Conservation (phyloP, 768 basidiomycete genomes). For the Boletales sp. region DNA sequence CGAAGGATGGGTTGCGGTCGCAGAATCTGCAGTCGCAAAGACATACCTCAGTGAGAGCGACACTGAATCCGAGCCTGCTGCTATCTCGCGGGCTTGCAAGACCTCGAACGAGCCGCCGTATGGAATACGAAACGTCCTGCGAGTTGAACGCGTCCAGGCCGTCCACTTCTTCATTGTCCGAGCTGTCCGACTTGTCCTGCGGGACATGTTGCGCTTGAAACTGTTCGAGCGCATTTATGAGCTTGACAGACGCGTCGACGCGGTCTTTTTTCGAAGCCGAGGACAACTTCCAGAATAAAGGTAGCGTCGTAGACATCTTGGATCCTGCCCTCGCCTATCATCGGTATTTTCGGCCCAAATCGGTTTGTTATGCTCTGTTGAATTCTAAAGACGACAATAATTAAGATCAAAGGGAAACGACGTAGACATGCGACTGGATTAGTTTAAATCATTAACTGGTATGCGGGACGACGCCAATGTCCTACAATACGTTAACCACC, state of each 20-base stretch:
- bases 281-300: constrained; percentile 92
- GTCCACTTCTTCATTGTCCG: constrained; percentile 46
- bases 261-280: constrained; percentile 77
- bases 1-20: constrained; percentile 3
- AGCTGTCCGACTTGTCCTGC: constrained; percentile 37
- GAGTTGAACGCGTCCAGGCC: constrained; percentile 69
- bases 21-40: not conserved
- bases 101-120: constrained; percentile 82
- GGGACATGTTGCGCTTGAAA: constrained; percentile 71
- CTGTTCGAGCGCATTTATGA: constrained; percentile 75
- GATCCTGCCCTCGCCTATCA: not conserved
- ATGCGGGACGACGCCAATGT: not conserved
- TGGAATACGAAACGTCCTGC: constrained; percentile 90
- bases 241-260: constrained; percentile 80
- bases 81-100: constrained; percentile 91
- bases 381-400: not conserved
- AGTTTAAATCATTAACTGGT: not conserved
- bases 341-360: constrained; percentile 1
- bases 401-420: not conserved
- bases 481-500: not conserved
- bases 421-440: not conserved
- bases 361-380: constrained; percentile 28
- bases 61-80: constrained; percentile 91
- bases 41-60: constrained; percentile 89
- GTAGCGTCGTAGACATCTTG: constrained; percentile 80